phyloP scores from a whole-genome alignment of 2,329 filamentous ascomycete species.

The Colletotrichum gigasporum region DNA sequence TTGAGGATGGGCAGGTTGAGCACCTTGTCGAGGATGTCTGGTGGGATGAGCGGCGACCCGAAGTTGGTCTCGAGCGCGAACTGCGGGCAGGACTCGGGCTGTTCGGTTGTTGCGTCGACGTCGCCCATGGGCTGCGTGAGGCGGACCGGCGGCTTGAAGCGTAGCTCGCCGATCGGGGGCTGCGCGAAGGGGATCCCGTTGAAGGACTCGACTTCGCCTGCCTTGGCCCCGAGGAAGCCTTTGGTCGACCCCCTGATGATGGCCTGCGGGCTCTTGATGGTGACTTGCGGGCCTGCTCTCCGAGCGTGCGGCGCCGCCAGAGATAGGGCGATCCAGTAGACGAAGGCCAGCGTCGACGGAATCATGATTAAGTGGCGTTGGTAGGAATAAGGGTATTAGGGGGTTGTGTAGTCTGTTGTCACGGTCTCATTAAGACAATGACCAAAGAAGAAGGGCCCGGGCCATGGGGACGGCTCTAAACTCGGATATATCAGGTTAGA shows the following conservation, averaged over 20 bases:
- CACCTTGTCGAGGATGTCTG: constrained; percentile 30
- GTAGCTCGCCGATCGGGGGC: constrained; percentile 61
- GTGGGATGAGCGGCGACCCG: constrained; percentile 36
- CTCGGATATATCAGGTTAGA: constrained; percentile 7
- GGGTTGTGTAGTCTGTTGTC: not conserved
- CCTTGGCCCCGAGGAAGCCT: constrained; percentile 16
- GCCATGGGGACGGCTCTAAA: not conserved
- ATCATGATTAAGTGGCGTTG: not conserved
- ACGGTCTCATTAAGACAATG: not conserved
- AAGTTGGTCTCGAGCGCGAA: constrained; percentile 39
- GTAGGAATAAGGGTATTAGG: not conserved
- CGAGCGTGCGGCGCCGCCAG: constrained; percentile 4
- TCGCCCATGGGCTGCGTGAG: constrained; percentile 36
- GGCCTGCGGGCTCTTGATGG: constrained; percentile 19
- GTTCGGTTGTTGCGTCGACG: constrained; percentile 52
- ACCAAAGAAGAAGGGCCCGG: not conserved
- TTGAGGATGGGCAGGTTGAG: constrained; percentile 14
- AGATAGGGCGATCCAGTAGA: not conserved
- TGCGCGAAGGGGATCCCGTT: constrained; percentile 65
- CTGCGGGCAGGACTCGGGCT: constrained; percentile 38
- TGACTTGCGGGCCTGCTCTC: constrained; percentile 1
- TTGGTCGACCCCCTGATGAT: constrained; percentile 19
- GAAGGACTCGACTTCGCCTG: constrained; percentile 61
- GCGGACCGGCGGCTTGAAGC: constrained; percentile 52
- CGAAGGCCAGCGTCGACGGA: not conserved